Evolutionary conservation across 2,329 filamentous ascomycete genomes (phyloP), one percentile per base, ranked within the genome.

Genomic region (Xylariaceae sp.): DNA sequence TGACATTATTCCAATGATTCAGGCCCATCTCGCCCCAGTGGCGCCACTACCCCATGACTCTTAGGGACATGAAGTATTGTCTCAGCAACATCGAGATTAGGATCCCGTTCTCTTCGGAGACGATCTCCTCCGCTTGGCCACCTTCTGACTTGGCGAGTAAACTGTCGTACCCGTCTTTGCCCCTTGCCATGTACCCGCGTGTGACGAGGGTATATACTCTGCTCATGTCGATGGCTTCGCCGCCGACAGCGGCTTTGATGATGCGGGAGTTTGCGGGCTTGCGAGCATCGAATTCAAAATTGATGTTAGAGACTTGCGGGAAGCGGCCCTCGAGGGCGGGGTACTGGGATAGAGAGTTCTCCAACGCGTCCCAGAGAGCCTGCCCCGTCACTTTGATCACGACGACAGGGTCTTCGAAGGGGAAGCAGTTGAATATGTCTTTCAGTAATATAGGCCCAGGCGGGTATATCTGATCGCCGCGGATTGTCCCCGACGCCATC

Each of bases 391-490:
- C 75, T 25, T 77, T 79, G 48, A 95, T 72, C 4, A 94, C 80
- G 0, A 95, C 85, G 1, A 91, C 86, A 0, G 90, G 89, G 53
- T 95, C 90, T 61, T 95, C 90, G 56, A 96, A 95, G 0, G 91
- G 91, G 55, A 95, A 95, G 60, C 88, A 95, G 40, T 87, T 86
- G 46, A 90, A 79, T n/a, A 94, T 80, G 58, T 94, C 88, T 59
- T 88, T 88, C 48, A 95, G 70, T 20, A 83, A 74, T 6, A 95
- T 70, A 0, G 90, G 73, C 0, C 90, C 90, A 0, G 88, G 87
- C 0, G 88, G 82, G 57, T 95, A 95, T 23, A 95, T 83, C 64
- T 93, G 88, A 60, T 95, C 90, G 1, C 89, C 90, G 12, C 90
- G 80, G 42, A 95, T 88, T 0, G 90, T 95, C 0, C 90, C 90